Conservation (phyloP, 768 basidiomycete genomes). For the Kwoniella mangroviensis region DNA sequence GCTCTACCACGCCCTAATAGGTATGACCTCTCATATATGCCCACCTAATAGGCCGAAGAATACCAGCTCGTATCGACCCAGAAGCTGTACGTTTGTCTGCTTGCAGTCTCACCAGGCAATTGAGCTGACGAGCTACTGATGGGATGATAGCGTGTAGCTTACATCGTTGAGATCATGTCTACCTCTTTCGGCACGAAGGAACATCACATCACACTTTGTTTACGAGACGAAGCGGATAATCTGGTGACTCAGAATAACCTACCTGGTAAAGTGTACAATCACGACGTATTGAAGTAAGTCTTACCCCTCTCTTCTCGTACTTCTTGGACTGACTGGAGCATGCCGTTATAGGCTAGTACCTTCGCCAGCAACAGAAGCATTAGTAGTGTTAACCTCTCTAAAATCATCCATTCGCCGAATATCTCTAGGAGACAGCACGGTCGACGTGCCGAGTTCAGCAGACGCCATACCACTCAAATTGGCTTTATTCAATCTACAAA, state of each 20-base stretch:
- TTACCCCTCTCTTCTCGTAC: not conserved
- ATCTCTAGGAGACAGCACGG: constrained; percentile 25
- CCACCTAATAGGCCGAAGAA: constrained; percentile 28
- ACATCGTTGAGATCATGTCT: constrained; percentile 52
- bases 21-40: not conserved
- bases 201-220: constrained; percentile 51
- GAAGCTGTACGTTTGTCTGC: too few species aligned
- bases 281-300: constrained; percentile 44
- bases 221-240: constrained; percentile 49
- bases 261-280: constrained; percentile 43
- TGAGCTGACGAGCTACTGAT: constrained; percentile 10
- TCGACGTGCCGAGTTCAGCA: constrained; percentile 23
- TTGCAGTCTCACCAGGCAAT: too few species aligned
- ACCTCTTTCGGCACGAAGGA: constrained; percentile 46
- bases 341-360: constrained; percentile 40
- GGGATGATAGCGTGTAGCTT: constrained; percentile 34
- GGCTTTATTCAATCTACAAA: constrained; percentile 53
- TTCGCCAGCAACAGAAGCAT: constrained; percentile 50
- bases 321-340: not conserved
- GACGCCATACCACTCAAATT: constrained; percentile 50
- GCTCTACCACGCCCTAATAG: not conserved
- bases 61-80: constrained; percentile 50
- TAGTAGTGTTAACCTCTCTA: constrained; percentile 44
- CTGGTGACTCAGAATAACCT: constrained; percentile 55
- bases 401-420: constrained; percentile 18